phyloP scores from a whole-genome alignment of 768 basidiomycete species.

The Coprinopsis strossmayeri region DNA sequence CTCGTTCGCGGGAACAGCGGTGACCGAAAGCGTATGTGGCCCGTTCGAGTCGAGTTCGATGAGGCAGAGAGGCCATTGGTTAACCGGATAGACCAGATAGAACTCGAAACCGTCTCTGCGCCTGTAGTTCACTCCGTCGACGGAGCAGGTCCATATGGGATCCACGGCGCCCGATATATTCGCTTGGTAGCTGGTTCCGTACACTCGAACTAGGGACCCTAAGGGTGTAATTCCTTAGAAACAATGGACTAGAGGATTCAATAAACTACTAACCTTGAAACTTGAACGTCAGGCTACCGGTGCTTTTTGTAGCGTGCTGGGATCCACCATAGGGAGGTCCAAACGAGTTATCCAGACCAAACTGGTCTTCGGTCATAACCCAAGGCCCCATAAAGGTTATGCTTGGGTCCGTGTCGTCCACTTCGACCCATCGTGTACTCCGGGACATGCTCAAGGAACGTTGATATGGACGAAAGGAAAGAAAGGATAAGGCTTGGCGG shows the following conservation, averaged over 20 bases:
- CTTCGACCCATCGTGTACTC: slow-evolving; percentile 1
- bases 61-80: slow-evolving; percentile 1
- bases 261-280: background rate
- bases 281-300: background rate
- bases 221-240: background rate
- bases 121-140: background rate
- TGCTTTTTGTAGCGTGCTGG: background rate
- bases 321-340: background rate
- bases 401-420: slow-evolving; percentile 1
- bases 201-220: background rate
- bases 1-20: slow-evolving; percentile 5
- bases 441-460: too few relatives aligned
- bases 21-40: background rate
- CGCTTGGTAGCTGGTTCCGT: background rate
- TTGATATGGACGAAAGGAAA: too few relatives aligned
- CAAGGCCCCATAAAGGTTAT: background rate
- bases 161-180: background rate
- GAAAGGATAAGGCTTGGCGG: too few relatives aligned
- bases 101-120: background rate
- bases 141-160: background rate
- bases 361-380: background rate
- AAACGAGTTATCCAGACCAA: background rate
- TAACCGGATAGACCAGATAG: background rate
- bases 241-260: background rate
- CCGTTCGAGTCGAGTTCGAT: background rate